Conservation (phyloP, 2,329 filamentous ascomycete species). For the Metarhizium anisopliae region DNA sequence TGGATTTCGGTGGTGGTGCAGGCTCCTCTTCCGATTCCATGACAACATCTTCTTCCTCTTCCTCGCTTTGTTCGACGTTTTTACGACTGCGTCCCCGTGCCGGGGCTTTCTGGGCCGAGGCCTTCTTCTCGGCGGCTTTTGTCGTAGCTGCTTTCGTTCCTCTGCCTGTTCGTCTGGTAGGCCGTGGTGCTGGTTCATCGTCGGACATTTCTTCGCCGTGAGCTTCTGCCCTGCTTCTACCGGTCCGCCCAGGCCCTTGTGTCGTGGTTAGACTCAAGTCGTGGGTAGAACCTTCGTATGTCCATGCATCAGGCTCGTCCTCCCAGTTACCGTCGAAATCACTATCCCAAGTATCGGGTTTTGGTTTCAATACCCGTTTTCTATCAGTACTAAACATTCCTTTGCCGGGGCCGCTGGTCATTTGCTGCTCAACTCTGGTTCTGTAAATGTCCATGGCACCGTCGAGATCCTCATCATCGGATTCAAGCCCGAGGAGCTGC, state of each 20-base stretch:
- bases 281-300: constrained; percentile 19
- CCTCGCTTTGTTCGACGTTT: constrained; percentile 21
- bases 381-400: constrained; percentile 28
- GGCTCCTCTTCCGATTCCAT: constrained; percentile 45
- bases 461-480: constrained; percentile 57
- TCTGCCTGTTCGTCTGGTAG: constrained; percentile 20
- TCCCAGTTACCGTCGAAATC: constrained; percentile 83
- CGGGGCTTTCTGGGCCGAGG: constrained; percentile 37
- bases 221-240: constrained; percentile 15
- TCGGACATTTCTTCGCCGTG: constrained; percentile 20
- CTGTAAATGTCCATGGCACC: constrained; percentile 67
- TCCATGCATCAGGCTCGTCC: constrained; percentile 57
- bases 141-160: constrained; percentile 19
- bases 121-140: constrained; percentile 28
- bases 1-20: constrained; percentile 28
- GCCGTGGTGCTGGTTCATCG: constrained; percentile 20
- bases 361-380: constrained; percentile 52
- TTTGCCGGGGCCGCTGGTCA: constrained; percentile 47
- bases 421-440: constrained; percentile 60
- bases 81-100: constrained; percentile 31
- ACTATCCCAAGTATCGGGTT: constrained; percentile 77
- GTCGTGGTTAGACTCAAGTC: constrained; percentile 8
- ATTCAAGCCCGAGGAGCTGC: constrained; percentile 56
- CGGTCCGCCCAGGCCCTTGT: constrained; percentile 7
- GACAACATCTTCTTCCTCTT: constrained; percentile 40